phyloP scores from a whole-genome alignment of 805 yeast genomes.

The Saturnispora gosingensis region DNA sequence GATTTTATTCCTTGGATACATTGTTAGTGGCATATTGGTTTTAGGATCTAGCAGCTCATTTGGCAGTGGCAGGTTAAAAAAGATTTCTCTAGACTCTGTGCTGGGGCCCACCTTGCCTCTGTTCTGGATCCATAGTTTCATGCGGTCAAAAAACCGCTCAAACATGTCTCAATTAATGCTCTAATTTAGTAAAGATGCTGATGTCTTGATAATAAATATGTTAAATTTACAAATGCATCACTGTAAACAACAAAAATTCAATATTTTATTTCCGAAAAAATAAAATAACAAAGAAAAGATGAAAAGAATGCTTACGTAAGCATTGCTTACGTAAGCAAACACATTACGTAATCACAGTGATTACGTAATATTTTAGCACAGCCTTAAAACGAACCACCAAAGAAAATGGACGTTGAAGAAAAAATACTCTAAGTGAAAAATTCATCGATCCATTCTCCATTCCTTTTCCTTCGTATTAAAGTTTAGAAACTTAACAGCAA shows the following conservation, averaged over 20 bases:
- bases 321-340: neutral
- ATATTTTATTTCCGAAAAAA: neutral
- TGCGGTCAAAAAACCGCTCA: slow-evolving; percentile 3
- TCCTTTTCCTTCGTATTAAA: neutral
- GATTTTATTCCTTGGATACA: slow-evolving; percentile 47
- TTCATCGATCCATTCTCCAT: neutral
- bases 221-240: neutral
- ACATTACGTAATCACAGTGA: neutral
- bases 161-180: neutral
- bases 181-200: neutral
- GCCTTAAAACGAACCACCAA: neutral
- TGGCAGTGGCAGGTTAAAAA: slow-evolving; percentile 53
- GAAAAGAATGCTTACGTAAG: neutral
- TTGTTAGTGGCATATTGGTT: slow-evolving; percentile 35
- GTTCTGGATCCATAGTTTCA: slow-evolving; percentile 1
- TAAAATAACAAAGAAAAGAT: neutral
- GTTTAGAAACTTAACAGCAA: neutral
- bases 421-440: neutral
- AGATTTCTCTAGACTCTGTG: slow-evolving; percentile 34
- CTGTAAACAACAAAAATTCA: neutral
- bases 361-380: neutral
- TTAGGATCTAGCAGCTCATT: slow-evolving; percentile 45
- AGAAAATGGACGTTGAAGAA: neutral
- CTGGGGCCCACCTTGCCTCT: neutral
- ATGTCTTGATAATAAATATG: neutral